Base-by-base conservation (phyloP, 441 rosid genomes). In the Raphanus hybrid region DNA sequence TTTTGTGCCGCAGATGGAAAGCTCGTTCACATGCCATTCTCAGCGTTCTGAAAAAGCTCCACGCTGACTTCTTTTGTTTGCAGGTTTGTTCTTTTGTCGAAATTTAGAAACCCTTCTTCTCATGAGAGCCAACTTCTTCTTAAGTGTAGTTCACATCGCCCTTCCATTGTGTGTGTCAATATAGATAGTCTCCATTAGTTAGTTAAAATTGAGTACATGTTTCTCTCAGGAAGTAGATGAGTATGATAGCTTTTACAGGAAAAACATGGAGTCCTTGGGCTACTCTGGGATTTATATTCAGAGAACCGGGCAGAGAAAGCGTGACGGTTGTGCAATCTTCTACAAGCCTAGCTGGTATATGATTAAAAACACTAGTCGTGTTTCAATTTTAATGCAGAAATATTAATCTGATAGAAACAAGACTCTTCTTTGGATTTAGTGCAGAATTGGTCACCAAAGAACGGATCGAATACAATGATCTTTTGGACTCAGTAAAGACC, bases 261-360 rank as follows among this genome's bases (percentile, higher is more conserved):
- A 64, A 73, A 88, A 74, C 32, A 84, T 92, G 86, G 90, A 84
- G 76, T 82, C 79, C 69, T 75, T 67, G 63, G 97, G 97, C 3
- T 96, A 93, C 78, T 86, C 93, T 62, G 84, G 94, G 71, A 78
- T 90, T 50, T 92, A 92, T 81, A 84, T 93, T 72, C 90, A 91
- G 85, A 90, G 98, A 84, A 89, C 83, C 35, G 97, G 97, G 0
- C 82, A 78, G 69, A 89, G 86, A 79, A 93, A 92, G 83, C 92
- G 90, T 79, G 99, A 93, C 71, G 98, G 99, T 27, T 93, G 97
- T 81, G 97, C 86, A 84, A 92, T 93, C 18, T 92, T 93, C 82
- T 96, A 87, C 80, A 90, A 87, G 85, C 84, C 75, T 57, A 78
- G 83, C 83, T 60, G 97, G 99, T 68, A 66, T 35, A 4, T 4